A percentile compares a stretch with the other conserved stretches of the same genome.
phyloP scores from a whole-genome alignment of 2,329 filamentous ascomycete species.

The Cytospora mali region DNA sequence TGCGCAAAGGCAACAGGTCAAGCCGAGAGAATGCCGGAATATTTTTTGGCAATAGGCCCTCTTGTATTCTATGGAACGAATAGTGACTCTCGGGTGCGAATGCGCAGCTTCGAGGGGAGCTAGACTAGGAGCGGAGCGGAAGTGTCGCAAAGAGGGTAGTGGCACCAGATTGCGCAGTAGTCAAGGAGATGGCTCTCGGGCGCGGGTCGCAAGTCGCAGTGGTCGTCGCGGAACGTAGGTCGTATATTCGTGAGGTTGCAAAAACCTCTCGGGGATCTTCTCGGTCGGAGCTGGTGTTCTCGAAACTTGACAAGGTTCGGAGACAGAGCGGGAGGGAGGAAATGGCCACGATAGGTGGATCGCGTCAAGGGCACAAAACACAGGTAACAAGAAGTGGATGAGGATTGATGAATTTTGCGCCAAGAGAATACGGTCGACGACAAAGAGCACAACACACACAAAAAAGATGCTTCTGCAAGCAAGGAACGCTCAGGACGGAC shows the following conservation, averaged over 20 bases:
- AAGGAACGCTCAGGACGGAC: conserved; percentile 28
- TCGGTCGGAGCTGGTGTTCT: conserved; percentile 9
- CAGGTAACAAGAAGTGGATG: conserved; percentile 18
- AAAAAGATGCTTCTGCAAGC: conserved; percentile 28
- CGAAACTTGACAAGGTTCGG: conserved; percentile 1
- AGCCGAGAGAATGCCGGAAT: conserved; percentile 15
- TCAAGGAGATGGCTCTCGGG: conserved; percentile 14
- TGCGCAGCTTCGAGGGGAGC: conserved; percentile 9
- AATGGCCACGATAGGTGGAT: conserved; percentile 11
- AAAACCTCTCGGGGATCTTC: conserved; percentile 5
- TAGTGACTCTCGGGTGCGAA: not conserved
- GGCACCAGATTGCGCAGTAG: conserved; percentile 14
- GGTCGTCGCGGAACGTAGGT: conserved; percentile 9
- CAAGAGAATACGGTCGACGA: conserved; percentile 18
- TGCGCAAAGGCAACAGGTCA: conserved; percentile 17
- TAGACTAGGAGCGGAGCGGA: conserved; percentile 8
- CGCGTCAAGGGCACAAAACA: conserved; percentile 20
- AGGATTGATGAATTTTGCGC: conserved; percentile 21
- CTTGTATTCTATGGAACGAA: conserved; percentile 6
- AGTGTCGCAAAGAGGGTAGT: conserved; percentile 9
- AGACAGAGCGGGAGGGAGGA: conserved; percentile 1
- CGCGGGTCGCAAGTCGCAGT: conserved; percentile 20
- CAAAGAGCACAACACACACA: conserved; percentile 15
- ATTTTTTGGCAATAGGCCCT: conserved; percentile 3
- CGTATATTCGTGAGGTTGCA: conserved; percentile 19